Base-by-base conservation (phyloP, 106 monocot genomes). In the Apostasia ramifera region DNA sequence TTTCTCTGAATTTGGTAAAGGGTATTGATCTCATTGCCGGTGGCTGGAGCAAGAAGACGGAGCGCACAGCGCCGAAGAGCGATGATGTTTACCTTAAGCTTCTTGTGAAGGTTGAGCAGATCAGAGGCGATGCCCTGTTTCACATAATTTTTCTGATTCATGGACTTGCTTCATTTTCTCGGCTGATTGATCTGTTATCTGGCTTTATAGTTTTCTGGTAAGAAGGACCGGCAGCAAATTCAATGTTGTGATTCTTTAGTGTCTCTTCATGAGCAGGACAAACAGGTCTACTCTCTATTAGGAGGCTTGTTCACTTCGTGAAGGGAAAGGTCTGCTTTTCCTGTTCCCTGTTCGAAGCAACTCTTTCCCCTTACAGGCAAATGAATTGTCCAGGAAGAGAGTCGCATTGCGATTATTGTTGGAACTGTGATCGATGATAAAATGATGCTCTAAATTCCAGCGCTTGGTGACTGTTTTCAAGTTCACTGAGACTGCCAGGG, bases 51-150 rank as follows among this genome's bases (percentile, higher is more conserved):
- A 94, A 94, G 87, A 94, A 83, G 85, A 77, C 83, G 44, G 85
- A 81, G 83, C 94, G 94, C 70, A 91, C 91, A 0, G 83, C 82
- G 59, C 87, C 94, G 14, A 88, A 74, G 67, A 91, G 91, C 59
- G 81, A 94, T 55, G 94, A 94, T 83, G 76, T 94, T 41, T 94
- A 94, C 71, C 94, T 94, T 44, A 94, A 94, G 79, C 91, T 94
- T 57, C 82, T 94, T 56, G 84, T 90, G 57, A 94, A 94, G 90
- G 94, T 94, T 26, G 26, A 26, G 26, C 0, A 26, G 26, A 26
- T 26, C 26, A 26, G 26, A 26, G 45, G 2, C 15, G 6, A 37
- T 65, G 53, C 26, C 3, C 0, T 61, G 11, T 5, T 55, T 64
- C 47, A 46, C 58, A 8, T 56, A 44, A 2, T 4, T 61, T 53